Percentiles rank a stretch among this genome's conserved stretches.
These are phyloP conservation scores for Asterochloris erici DNA, from an alignment of 139 green algal species.

Conservation along the genomic window DNA sequence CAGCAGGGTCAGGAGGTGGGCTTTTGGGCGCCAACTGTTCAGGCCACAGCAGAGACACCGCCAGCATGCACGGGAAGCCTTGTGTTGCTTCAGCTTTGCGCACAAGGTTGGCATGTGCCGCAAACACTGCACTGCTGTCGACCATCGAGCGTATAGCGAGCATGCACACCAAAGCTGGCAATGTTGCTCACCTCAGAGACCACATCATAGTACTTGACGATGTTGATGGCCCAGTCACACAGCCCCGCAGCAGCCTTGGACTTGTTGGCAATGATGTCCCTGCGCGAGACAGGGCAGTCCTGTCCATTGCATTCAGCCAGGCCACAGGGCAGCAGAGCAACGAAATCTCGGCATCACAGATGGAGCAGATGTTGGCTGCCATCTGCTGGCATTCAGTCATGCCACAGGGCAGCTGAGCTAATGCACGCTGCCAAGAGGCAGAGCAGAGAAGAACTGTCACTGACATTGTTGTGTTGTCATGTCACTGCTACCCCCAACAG, in stretches of 20 bases:
- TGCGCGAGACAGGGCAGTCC: background rate
- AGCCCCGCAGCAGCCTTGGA: conserved; percentile 81
- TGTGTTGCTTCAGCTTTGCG: no score
- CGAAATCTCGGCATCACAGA: background rate
- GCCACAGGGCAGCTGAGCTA: background rate
- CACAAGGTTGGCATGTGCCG: conserved; percentile 3
- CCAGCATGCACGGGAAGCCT: no score
- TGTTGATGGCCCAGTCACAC: conserved; percentile 89
- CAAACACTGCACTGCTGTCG: conserved; percentile 8
- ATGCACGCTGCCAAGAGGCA: background rate
- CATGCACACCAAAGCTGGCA: no score
- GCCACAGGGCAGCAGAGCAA: background rate
- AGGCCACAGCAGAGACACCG: no score
- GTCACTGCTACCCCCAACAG: background rate
- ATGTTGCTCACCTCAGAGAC: conserved; percentile 40
- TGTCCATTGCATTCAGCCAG: background rate
- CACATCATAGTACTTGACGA: conserved; percentile 88
- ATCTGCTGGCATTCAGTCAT: background rate
- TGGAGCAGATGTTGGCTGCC: no score
- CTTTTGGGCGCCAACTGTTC: no score
- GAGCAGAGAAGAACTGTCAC: no score
- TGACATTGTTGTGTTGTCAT: background rate
- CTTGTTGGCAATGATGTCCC: conserved; percentile 82
- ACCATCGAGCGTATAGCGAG: no score
- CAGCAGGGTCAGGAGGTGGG: no score